Evolutionary conservation across 192 early-diverging fungal genomes (phyloP).

Genomic region (Coemansia sp.): DNA sequence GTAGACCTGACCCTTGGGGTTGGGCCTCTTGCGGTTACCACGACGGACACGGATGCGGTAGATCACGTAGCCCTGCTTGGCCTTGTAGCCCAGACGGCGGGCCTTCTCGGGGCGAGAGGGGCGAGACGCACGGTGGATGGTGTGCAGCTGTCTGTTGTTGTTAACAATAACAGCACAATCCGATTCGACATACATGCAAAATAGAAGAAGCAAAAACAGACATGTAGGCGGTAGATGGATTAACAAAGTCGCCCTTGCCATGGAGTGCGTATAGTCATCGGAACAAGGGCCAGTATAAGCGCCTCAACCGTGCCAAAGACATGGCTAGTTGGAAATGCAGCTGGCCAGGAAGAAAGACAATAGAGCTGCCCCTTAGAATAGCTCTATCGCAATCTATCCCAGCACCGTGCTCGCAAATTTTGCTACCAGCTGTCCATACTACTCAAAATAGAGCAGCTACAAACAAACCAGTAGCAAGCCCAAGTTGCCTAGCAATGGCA

Average conservation of each 20-base stretch:
- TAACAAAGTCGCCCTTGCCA: slow-evolving; percentile 50
- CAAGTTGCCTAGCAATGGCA: slow-evolving; percentile 58
- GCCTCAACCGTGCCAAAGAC: slow-evolving; percentile 52
- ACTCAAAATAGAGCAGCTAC: neutral
- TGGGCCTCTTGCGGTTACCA: slow-evolving; percentile 97
- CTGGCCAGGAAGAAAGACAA: slow-evolving; percentile 14
- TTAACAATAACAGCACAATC: neutral
- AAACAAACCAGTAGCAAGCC: slow-evolving; percentile 34
- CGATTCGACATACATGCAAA: slow-evolving; percentile 4
- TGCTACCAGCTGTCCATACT: slow-evolving; percentile 15
- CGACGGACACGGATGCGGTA: slow-evolving; percentile 99
- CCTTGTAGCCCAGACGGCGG: slow-evolving; percentile 99
- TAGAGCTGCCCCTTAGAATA: neutral
- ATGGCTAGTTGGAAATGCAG: slow-evolving; percentile 53
- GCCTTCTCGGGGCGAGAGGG: slow-evolving; percentile 99
- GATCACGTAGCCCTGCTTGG: slow-evolving; percentile 99
- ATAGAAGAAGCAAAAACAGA: neutral
- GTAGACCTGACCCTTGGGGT: slow-evolving; percentile 97
- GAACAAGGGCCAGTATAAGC: slow-evolving; percentile 58
- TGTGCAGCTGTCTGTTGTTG: slow-evolving; percentile 86
- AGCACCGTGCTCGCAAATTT: slow-evolving; percentile 55
- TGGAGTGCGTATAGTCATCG: slow-evolving; percentile 33
- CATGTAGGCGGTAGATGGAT: slow-evolving; percentile 14
- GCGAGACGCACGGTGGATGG: slow-evolving; percentile 97
- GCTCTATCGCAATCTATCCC: neutral